phyloP scores from a whole-genome alignment of 768 basidiomycete genomes.

The Sarcomyxa edulis region DNA sequence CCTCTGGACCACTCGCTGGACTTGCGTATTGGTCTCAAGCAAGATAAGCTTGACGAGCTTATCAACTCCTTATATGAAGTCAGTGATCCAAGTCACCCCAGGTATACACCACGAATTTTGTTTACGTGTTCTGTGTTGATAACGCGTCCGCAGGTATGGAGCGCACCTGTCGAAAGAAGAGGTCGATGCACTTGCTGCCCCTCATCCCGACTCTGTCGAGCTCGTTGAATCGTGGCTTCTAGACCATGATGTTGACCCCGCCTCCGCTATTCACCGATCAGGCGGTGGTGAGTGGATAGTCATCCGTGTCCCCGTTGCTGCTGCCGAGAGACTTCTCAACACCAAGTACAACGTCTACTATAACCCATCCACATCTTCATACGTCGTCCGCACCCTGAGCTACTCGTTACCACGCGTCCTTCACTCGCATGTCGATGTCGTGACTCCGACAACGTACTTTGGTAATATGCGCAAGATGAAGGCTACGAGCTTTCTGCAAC shows the following conservation, averaged over 20 bases:
- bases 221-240: slow-evolving; percentile 58
- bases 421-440: slow-evolving; percentile 55
- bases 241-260: slow-evolving; percentile 44
- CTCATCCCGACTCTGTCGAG: slow-evolving; percentile 48
- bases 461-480: slow-evolving; percentile 29
- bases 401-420: slow-evolving; percentile 58
- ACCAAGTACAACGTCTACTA: slow-evolving; percentile 30
- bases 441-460: slow-evolving; percentile 71
- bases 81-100: slow-evolving; percentile 46
- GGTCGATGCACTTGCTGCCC: slow-evolving; percentile 57
- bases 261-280: slow-evolving; percentile 40
- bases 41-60: slow-evolving; percentile 41
- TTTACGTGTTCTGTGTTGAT: not conserved
- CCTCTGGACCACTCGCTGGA: slow-evolving; percentile 39
- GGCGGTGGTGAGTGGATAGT: slow-evolving; percentile 66
- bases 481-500: slow-evolving; percentile 29
- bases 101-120: slow-evolving; percentile 20
- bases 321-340: slow-evolving; percentile 64
- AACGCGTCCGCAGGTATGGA: slow-evolving; percentile 42
- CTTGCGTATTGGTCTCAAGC: slow-evolving; percentile 54
- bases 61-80: slow-evolving; percentile 50
- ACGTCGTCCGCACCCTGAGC: slow-evolving; percentile 54
- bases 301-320: slow-evolving; percentile 46
- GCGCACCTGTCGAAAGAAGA: slow-evolving; percentile 59
- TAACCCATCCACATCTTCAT: slow-evolving; percentile 15